These are phyloP conservation scores for Amesomyces nigricolor DNA, from an alignment of 2,329 filamentous ascomycete species.

Conservation along the genomic window DNA sequence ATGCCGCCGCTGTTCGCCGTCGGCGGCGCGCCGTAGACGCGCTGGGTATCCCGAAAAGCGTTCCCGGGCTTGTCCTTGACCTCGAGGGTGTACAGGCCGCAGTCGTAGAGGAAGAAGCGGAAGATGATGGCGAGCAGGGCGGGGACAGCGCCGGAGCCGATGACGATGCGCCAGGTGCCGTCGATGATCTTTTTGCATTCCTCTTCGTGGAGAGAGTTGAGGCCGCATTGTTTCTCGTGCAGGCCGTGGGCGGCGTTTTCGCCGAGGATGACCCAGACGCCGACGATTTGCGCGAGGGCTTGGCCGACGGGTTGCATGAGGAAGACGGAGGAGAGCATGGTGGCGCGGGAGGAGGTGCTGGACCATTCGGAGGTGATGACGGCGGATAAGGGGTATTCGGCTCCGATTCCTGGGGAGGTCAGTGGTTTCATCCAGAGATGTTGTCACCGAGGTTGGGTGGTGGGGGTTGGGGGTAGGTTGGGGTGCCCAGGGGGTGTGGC, in stretches of 20 bases:
- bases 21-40: conserved; percentile 46
- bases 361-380: conserved; percentile 64
- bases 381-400: conserved; percentile 61
- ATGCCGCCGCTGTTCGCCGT: conserved; percentile 28
- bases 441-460: too few relatives aligned
- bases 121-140: conserved; percentile 60
- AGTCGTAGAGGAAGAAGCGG: conserved; percentile 61
- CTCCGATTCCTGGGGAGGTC: conserved; percentile 50
- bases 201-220: conserved; percentile 40
- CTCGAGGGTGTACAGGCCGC: conserved; percentile 59
- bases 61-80: conserved; percentile 56
- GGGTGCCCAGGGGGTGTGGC: too few relatives aligned
- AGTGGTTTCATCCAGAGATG: not conserved
- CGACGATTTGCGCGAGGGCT: conserved; percentile 57
- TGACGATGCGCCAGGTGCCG: conserved; percentile 61
- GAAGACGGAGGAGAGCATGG: conserved; percentile 63
- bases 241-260: conserved; percentile 39
- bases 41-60: conserved; percentile 54
- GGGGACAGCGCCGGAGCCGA: conserved; percentile 59
- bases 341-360: conserved; percentile 57
- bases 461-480: not conserved
- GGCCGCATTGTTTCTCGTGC: conserved; percentile 43
- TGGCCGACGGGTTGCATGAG: conserved; percentile 65
- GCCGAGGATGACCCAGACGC: conserved; percentile 47
- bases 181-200: conserved; percentile 48